Evolutionary conservation across 2,329 filamentous ascomycete genomes (phyloP), one percentile per base, ranked within the genome.

Genomic region (Sporothrix sp.): DNA sequence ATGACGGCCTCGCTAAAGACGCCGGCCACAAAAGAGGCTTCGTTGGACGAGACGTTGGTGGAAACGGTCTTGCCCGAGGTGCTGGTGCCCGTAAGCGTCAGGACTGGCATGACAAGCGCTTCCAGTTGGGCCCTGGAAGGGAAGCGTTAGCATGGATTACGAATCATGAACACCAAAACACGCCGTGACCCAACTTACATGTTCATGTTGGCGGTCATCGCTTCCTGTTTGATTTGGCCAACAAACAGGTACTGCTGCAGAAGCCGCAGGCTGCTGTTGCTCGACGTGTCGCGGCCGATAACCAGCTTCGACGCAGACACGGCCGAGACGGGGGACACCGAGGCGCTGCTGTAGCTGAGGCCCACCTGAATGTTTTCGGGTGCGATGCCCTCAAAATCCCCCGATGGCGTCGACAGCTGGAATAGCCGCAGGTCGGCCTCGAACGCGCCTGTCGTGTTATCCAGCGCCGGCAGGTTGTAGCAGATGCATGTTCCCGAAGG

Each of bases 401-500:
- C 79, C 4, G 68, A 72, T 0, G 85, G 73, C 0, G 74, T 66
- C 6, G 79, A 81, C 42, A 90, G 68, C 64, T 83, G 81, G 68
- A 81, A 93, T 53, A 93, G 70, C 49, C 86, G 75, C 46, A 93
- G 66, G 62, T 93, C 87, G 27, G 86, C 85, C 65, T 85, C 78
- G 63, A 93, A 93, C 14, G 80, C 70, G 27, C 86, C 86, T 0
- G 77, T 81, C 4, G 66, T 65, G 58, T 77, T 79, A 67, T 91
- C 76, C 52, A 88, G 74, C 35, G 78, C 79, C 0, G 83, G 81
- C 21, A 94, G 66, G 63, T 93, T 94, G 70, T 91, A 93, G 74
- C 87, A 94, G 43, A 87, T 78, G 52, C 83, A 84, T 43, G 87
- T 78, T 46, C 87, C 87, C 9, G 85, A 84, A 5, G 85, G 84